Percentiles rank a stretch among this genome's conserved stretches.
Conservation (phyloP, 2,329 filamentous ascomycete species). For the Cytospora paraplurivora region DNA sequence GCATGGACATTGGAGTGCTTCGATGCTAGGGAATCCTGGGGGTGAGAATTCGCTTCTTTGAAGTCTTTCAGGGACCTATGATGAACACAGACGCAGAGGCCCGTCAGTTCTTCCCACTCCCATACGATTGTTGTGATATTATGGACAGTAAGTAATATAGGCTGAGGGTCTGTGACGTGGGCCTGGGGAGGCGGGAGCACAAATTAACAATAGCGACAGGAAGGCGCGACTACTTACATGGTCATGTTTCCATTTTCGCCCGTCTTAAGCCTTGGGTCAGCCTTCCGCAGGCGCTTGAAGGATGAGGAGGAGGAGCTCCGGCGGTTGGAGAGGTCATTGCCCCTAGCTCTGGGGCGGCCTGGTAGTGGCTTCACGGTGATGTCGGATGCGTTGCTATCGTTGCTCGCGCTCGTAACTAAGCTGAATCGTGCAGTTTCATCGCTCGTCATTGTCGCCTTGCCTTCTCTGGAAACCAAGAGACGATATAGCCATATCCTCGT, state of each 20-base stretch:
- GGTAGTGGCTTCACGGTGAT: conserved; percentile 60
- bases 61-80: conserved; percentile 41
- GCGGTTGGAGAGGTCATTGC: conserved; percentile 35
- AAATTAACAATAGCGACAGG: conserved; percentile 19
- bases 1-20: conserved; percentile 31
- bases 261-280: conserved; percentile 56
- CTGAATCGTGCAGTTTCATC: conserved; percentile 68
- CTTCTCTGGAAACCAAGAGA: conserved; percentile 24
- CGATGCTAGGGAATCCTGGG: conserved; percentile 51
- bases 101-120: conserved; percentile 35
- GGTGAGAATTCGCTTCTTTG: conserved; percentile 44
- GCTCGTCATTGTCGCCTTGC: conserved; percentile 58
- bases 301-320: conserved; percentile 34
- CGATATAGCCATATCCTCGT: conserved; percentile 29
- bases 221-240: conserved; percentile 37
- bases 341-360: conserved; percentile 36
- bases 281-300: conserved; percentile 37
- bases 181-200: conserved; percentile 1
- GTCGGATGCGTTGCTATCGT: conserved; percentile 66
- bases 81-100: conserved; percentile 32
- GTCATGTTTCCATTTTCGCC: conserved; percentile 51
- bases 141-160: conserved; percentile 21
- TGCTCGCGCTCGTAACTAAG: conserved; percentile 66
- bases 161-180: conserved; percentile 31
- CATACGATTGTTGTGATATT: background rate